A percentile compares a stretch with the other conserved stretches of the same genome.
Conservation (phyloP, 2,329 filamentous ascomycete species). For the Cytospora schulzeri region DNA sequence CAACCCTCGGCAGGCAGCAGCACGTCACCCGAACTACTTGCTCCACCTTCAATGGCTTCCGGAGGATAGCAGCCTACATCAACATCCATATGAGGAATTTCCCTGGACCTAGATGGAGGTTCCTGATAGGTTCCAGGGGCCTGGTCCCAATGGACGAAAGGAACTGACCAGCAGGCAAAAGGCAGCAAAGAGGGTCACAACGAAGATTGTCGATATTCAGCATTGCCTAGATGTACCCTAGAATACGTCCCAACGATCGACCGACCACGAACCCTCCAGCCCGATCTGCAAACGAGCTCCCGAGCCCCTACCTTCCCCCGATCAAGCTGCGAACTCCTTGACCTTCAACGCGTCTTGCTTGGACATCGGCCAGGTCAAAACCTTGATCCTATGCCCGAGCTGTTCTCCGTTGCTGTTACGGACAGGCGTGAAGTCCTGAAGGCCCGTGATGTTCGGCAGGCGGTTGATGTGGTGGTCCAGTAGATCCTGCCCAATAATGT, state of each 20-base stretch:
- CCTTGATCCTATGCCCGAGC: conserved; percentile 35
- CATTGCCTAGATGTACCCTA: background rate
- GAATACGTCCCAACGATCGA: background rate
- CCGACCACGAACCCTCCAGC: background rate
- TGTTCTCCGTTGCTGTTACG: conserved; percentile 28
- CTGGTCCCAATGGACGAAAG: background rate
- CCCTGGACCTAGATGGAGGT: background rate
- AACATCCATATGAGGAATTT: too few species aligned
- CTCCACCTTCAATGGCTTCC: background rate
- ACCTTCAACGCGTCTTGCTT: conserved; percentile 31
- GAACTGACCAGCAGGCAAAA: background rate
- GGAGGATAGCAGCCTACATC: background rate
- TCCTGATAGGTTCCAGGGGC: too few species aligned
- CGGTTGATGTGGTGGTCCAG: conserved; percentile 37
- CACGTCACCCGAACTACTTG: background rate
- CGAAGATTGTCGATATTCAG: background rate
- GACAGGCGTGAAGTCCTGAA: conserved; percentile 35
- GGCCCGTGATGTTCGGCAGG: conserved; percentile 33
- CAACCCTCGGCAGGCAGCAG: background rate
- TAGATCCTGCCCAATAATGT: conserved; percentile 34
- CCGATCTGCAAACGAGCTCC: background rate
- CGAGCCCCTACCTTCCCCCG: background rate
- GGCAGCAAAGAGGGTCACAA: background rate
- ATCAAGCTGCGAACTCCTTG: conserved; percentile 31
- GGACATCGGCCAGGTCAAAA: conserved; percentile 38